A percentile compares a stretch with the other conserved stretches of the same genome.
Evolutionary conservation across 306 rosid genomes (phyloP).

Genomic region (Carpinus fangiana): DNA sequence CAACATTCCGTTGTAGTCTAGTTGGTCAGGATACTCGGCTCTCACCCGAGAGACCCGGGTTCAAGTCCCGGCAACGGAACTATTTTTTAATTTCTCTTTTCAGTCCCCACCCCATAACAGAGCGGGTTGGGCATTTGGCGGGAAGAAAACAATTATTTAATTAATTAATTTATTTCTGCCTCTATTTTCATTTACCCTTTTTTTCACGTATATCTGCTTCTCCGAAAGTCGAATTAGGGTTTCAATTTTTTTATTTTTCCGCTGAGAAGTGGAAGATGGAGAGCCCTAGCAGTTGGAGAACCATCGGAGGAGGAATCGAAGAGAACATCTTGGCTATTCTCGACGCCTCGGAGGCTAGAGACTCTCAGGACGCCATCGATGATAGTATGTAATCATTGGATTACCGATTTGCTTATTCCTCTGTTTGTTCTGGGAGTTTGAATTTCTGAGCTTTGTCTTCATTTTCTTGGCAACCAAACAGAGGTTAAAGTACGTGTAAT

Average conservation of each 20-base stretch:
- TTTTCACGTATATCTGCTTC: no score
- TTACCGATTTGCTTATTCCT: background rate
- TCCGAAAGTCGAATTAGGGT: conserved; percentile 11
- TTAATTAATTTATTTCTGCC: no score
- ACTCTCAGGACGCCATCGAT: conserved; percentile 67
- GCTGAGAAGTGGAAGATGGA: conserved; percentile 36
- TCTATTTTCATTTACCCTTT: no score
- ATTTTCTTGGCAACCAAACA: conserved; percentile 7
- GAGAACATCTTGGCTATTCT: conserved; percentile 73
- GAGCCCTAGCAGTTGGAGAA: conserved; percentile 37
- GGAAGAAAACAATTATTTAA: conserved; percentile 5
- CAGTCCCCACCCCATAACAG: background rate
- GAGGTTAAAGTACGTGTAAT: background rate
- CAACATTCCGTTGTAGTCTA: background rate
- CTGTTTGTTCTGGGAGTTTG: background rate
- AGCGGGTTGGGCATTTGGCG: conserved; percentile 17
- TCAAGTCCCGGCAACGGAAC: background rate
- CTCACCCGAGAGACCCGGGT: conserved; percentile 15
- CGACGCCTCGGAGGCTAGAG: conserved; percentile 57
- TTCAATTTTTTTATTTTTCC: background rate
- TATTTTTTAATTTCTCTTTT: background rate
- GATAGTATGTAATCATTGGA: conserved; percentile 42
- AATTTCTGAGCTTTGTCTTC: background rate
- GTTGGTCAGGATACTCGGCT: conserved; percentile 5
- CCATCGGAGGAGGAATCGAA: conserved; percentile 43